Evolutionary conservation across 352 stramenopile genomes (phyloP), one percentile per base, ranked within the genome.

Genomic region (Globisporangium acanthophoron): DNA sequence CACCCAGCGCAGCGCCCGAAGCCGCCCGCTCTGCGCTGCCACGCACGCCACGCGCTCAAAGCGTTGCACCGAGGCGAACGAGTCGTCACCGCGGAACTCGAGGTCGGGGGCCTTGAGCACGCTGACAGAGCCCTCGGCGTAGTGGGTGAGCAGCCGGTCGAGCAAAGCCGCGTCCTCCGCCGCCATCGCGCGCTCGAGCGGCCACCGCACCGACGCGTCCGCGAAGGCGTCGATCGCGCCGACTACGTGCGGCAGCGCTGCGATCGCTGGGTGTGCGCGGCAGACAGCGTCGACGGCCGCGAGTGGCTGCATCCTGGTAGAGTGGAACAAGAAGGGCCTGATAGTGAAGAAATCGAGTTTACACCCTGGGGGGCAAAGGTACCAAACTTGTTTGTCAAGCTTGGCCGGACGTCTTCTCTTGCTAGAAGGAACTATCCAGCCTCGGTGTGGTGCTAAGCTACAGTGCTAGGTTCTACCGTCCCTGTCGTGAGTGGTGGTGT

Each of bases 31-130:
- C 41, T 58, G 40, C 11, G 40, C 53, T 15, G 53, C 53, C 29
- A n/a, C 40, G 7, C 43, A 27, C 0, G 43, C 16, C 11, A 51
- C 12, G 13, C 35, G 35, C 15, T 58, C 53, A 33, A 58, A 58
- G 18, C 7, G 39, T 27, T 35, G 39, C 27, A 41, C 8, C 2
- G 53, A 51, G 7, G n/a, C 53, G 41, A 51, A 58, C 41, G 48
- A 43, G 13, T 58, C 39, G 43, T 58, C 53, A 13, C 53, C 53
- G 53, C 53, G 53, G 24, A 51, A 58, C 24, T 58, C 53, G 27
- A 58, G 24, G 39, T 58, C 53, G 27, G 43, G 29, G 41, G 16
- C 24, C 29, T 58, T 58, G 24, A 49, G 16, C 24, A 51, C 53
- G 24, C 53, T 21, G 24, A 5, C 9, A 41, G 48, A 41, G 3